Evolutionary conservation across 2,329 filamentous ascomycete genomes (phyloP), one percentile per base, ranked within the genome.

Genomic region (Sporothrix pseudoabietina): DNA sequence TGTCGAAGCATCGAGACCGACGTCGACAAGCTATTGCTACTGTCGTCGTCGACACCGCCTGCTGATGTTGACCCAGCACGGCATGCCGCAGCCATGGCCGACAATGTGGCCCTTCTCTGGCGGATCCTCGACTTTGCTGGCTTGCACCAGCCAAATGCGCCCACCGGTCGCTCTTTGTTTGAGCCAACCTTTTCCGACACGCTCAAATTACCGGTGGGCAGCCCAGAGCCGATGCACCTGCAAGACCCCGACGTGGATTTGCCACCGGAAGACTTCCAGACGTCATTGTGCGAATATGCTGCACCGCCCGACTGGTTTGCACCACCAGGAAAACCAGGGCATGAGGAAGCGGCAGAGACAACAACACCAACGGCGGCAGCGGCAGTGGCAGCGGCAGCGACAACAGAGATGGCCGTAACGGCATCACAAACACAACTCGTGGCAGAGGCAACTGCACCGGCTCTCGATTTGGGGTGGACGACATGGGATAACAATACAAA

Each of bases 41-140:
- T 71, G 22, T 55, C 39, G 10, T 32, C 54, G 10, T n/a, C 69
- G 2, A 16, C 54, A 63, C 63, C 30, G 12, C 63, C 63, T 14
- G 41, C 63, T 16, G 12, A 44, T 14, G 12, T 44, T 44, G 41
- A 44, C 41, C n/a, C 63, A 6, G 10, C 41, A 68, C n/a, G 12
- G 22, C 44, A 19, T 14, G 22, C 69, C n/a, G n/a, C 54, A 32
- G 41, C 54, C 57, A 61, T 55, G 39, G 39, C 54, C 44, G 22
- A 69, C 22, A 69, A 52, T 22, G 44, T 69, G 7, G 47, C 65
- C 6, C 65, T 69, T 0, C 22, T 69, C 3, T 69, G 65, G 65
- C 44, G 65, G 26, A 69, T 69, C 12, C 41, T 69, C 41, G 65
- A 69, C 41, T 69, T 69, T 54, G 65, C 65, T 0, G 65, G 44